Evolutionary conservation across 2,329 filamentous ascomycete genomes (phyloP), one percentile per base, ranked within the genome.

Genomic region (Sporothrix pseudoabietina): DNA sequence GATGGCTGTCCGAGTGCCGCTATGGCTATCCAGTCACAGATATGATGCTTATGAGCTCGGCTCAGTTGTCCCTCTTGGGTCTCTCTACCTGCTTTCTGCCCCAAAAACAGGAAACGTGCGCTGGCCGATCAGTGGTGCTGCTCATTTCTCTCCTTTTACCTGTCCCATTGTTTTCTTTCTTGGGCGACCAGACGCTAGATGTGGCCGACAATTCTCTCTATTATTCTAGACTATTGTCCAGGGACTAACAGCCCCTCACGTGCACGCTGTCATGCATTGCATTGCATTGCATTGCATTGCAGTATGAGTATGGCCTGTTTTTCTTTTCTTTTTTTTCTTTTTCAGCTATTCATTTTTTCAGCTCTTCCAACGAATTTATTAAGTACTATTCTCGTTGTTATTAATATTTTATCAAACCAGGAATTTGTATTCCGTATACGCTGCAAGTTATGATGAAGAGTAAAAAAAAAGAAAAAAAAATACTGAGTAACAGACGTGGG

Each of bases 251-350:
- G 55, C 30, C 55, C 55, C 55, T 59, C 55, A 35, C 22, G 65
- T 52, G 65, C 65, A 68, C 26, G 3, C 65, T 68, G 22, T 66
- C 39, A 66, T 68, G 65, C 65, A 68, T 52, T 68, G 63, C 63
- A 68, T 52, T 68, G 65, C 65, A 52, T 52, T 68, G 65, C 65
- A 52, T 52, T 68, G 63, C 63, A 68, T 52, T 68, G 65, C 65
- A 52, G 26, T 26, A 26, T 26, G 26, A 26, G 65, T 68, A 52
- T 26, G 35, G 44, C 44, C 10, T 68, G 26, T 26, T 26, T 26
- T 26, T n/a, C n/a, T n/a, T n/a, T n/a, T n/a, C n/a, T n/a, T n/a
- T n/a, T n/a, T n/a, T n/a, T n/a, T n/a, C n/a, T 49, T 32, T 59
- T 68, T 32, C 63, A 68, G 59, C n/a, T 26, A 2, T 63, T n/a